A percentile compares a stretch with the other conserved stretches of the same genome.
These are phyloP conservation scores for Lophiotrema nucula DNA, from an alignment of 495 filamentous ascomycete species.

Conservation along the genomic window DNA sequence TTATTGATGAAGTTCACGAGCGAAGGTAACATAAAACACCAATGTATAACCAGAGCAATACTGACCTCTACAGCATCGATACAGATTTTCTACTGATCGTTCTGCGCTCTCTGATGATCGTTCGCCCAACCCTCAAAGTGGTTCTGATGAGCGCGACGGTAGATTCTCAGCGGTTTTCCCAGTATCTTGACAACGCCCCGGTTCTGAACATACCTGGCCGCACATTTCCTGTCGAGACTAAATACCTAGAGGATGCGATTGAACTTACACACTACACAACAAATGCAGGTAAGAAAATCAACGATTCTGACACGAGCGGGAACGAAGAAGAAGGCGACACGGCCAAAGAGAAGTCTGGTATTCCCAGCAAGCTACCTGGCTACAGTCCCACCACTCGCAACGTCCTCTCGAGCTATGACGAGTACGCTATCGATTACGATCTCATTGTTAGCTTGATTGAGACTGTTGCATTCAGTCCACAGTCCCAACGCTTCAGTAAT, in stretches of 20 bases:
- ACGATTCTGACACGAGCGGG: conserved; percentile 41
- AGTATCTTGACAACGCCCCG: conserved; percentile 79
- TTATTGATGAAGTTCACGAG: conserved; percentile 95
- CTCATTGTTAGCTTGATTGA: conserved; percentile 73
- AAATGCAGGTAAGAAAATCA: not conserved
- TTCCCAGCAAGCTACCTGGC: conserved; percentile 51
- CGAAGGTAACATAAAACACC: conserved; percentile 46
- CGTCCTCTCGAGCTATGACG: conserved; percentile 72
- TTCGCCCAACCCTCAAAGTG: conserved; percentile 72
- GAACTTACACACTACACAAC: conserved; percentile 58
- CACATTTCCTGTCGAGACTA: conserved; percentile 85
- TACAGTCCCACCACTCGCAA: conserved; percentile 74
- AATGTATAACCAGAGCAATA: not conserved
- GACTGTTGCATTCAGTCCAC: conserved; percentile 64
- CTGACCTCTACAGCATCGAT: conserved; percentile 61
- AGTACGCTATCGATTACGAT: conserved; percentile 82
- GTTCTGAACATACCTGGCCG: conserved; percentile 86
- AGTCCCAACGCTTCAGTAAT: conserved; percentile 71
- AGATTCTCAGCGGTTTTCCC: conserved; percentile 85
- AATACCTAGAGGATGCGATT: conserved; percentile 88
- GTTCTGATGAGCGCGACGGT: conserved; percentile 96
- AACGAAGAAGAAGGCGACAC: conserved; percentile 53
- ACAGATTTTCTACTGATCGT: conserved; percentile 93
- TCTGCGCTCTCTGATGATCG: conserved; percentile 72
- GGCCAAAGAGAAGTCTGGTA: conserved; percentile 27